Evolutionary conservation across 2,329 filamentous ascomycete species (phyloP), one percentile per base, ranked within the genome.

Genomic region (Apiospora arundinis): DNA sequence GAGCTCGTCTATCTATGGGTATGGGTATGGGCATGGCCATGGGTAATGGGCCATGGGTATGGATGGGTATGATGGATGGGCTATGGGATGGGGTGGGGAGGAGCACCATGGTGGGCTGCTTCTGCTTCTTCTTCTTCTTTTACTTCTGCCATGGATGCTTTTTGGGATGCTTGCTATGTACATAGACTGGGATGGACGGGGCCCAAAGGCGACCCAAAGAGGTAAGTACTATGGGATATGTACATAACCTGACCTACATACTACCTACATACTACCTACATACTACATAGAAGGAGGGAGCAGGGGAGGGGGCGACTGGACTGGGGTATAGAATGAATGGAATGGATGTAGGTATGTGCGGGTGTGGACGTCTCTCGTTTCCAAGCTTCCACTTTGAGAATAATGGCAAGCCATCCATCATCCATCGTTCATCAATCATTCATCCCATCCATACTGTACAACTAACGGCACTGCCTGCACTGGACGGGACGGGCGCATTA

Each of bases 381-480:
- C 56, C 32, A 40, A 63, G 56, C 56, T 63, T 63, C 56, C 32
- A 60, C 52, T 60, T 60, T 60, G 52, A 60, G 52, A 21, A 60
- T 37, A 21, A 60, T 37, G 52, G 52, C 52, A 60, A 7, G 52
- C 52, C 28, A 49, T 49, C 46, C n/a, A 49, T 49, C 46, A 32
- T 32, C 6, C 6, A 32, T 32, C 32, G 3, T 32, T 32, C n/a
- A 23, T 23, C 21, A 7, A 8, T 12, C 46, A 23, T 56, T 25
- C 49, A 56, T 56, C 28, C 21, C 46, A 49, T 56, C 52, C 52
- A 60, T 60, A 60, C 52, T 60, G 52, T 60, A n/a, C n/a, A n/a
- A n/a, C n/a, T n/a, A n/a, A n/a, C n/a, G n/a, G n/a, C n/a, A 56
- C 25, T 56, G 49, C 3, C 6, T 32, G 49, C 25, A 52, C 18